Base-by-base conservation (phyloP, 1,139 yeast genomes). In the Lodderomyces margitis region DNA sequence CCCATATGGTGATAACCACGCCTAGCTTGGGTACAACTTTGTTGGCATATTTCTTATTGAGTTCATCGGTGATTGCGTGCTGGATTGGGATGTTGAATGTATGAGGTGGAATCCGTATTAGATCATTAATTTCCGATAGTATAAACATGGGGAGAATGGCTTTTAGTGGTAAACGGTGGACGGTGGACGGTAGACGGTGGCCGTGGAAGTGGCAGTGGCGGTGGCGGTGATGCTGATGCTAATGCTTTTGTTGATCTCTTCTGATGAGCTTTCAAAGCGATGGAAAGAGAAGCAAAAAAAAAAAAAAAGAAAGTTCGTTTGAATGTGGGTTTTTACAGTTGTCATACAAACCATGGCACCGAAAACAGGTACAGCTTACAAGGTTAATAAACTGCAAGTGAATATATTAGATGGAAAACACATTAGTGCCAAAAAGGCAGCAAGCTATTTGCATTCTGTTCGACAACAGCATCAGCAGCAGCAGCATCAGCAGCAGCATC, bases 141-240 rank as follows among this genome's bases (percentile, higher is more conserved):
- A 88, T 83, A 63, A 91, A 94, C 98, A 92, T 92, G 30, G 12
- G n/a, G n/a, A n/a, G n/a, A n/a, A n/a, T n/a, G n/a, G n/a, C 25
- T 8, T 8, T 8, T 23, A 8, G 25, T 23, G 8, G 28, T 21
- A 8, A 23, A 15, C 3, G 17, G n/a, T 5, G 31, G 23, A 30
- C 10, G 4, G 15, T 9, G 20, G 12, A 15, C 3, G 17, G n/a
- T 5, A 31, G 23, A 30, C 10, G 4, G 15, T 9, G 20, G 12
- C 16, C 3, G 24, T 32, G 30, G 37, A 7, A 28, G 35, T 11
- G 16, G 37, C 24, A 21, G 3, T 35, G 45, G 19, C 7, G n/a
- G 19, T 23, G 27, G 5, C n/a, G 17, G 15, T 9, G 16, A 11
- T 15, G 37, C 12, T 21, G 37, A 34, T 21, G 37, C 5, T 23